Base-by-base conservation (phyloP, 352 stramenopile species). In the Globisporangium viniferum region DNA sequence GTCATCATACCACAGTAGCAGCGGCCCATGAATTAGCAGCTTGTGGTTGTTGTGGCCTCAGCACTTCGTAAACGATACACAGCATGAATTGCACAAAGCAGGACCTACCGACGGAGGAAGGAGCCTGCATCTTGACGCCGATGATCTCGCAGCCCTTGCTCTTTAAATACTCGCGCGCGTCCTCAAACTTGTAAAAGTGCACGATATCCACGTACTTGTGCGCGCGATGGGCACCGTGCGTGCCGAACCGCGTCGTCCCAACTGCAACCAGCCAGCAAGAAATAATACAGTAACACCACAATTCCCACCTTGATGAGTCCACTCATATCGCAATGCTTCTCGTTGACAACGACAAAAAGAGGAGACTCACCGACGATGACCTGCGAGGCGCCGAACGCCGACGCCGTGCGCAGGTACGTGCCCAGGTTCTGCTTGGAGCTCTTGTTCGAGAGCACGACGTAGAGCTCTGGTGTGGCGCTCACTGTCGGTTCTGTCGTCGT, bases 121-220 rank as follows among this genome's bases (percentile, higher is more conserved):
- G 56, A 62, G 29, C 5, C 18, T 68, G 57, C 29, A 35, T 56
- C 41, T 76, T 71, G 59, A 93, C 69, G 31, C 84, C 86, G 44
- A 87, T 77, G 64, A 94, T 86, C 3, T 71, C 74, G 74, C 86
- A 94, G 53, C 66, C 68, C 67, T 82, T 84, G 56, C 57, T 63
- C 67, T 82, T 80, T 24, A 94, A 70, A 59, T 91, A 94, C 60
- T 66, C 70, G 9, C 66, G 72, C 55, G 81, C 86, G n/a, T 90
- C 81, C 15, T 59, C 63, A 62, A 88, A 90, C 57, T 88, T 79
- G 73, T 91, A 89, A 29, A 92, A 82, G 15, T 90, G 81, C 56
- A 90, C 76, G 6, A 91, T 72, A 20, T 91, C 76, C 51, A 94
- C 84, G 64, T 91, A 92, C 73, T 94, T 94, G 57, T 94, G 86